Evolutionary conservation across 2,329 filamentous ascomycete species (phyloP), one percentile per base, ranked within the genome.

Genomic region (Coniochaeta sp.): DNA sequence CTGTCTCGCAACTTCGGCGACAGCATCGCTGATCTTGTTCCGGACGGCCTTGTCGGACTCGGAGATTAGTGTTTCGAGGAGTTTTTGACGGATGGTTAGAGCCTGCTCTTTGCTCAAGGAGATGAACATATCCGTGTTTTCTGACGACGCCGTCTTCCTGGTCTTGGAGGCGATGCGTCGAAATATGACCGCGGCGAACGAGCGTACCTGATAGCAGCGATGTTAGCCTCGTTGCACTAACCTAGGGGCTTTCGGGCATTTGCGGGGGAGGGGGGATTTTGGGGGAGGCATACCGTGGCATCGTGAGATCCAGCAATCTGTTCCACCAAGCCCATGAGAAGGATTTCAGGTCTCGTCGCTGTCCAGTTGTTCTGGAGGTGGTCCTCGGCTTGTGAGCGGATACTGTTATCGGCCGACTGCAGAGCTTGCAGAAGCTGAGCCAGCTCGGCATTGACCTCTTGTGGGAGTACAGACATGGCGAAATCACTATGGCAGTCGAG

Each of bases 1-100:
- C 77, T 99, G 92, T 69, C 95, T 87, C 52, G 93, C 95, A 62
- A 99, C 82, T 76, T 99, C 95, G 26, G 95, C 95, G 63, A 98
- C 90, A n/a, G 93, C 92, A 76, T 99, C 95, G 68, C 93, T 95
- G 71, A 98, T 90, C 76, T 99, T 99, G 78, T 96, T 95, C 69
- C 95, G 84, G 55, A 96, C 90, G 43, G 84, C 80, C 63, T 87
- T 83, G 63, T 89, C 84, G 24, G 84, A 79, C 77, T 98, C 95
- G 63, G 79, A 81, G 61, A 85, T 85, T 59, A 97, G 80, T 58
- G 86, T 87, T 69, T 93, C 84, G 47, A 98, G 82, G 61, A 98
- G 80, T 74, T 93, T 96, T 69, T 89, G 83, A 67, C 92, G 87
- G 69, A 98, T 96, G 56, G 86, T 88, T 57, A 85, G 79, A 65